Base-by-base conservation (phyloP, 2,329 filamentous ascomycete genomes). In the Colletotrichum nymphaeae region DNA sequence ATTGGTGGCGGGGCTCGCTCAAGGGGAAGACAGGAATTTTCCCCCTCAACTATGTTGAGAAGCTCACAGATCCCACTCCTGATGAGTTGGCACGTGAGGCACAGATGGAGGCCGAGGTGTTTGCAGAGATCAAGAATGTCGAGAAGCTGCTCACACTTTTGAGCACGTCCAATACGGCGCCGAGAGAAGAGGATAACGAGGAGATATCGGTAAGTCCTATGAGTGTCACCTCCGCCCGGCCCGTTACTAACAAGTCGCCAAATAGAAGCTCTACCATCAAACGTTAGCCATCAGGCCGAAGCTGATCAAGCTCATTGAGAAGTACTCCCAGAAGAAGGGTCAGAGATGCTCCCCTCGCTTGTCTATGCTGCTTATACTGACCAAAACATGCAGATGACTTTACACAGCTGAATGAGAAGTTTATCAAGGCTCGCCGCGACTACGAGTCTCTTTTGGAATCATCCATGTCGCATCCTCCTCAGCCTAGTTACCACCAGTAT, bases 311-410 rank as follows among this genome's bases (percentile, higher is more conserved):
- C 86, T 99, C 63, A 99, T 99, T 81, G 97, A 97, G 75, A 98
- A 98, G 82, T 99, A 99, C 81, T 98, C 97, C 11, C 97, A 99
- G 82, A 98, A 98, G 90, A 99, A 99, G 85, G 95, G 95, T 96
- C 19, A 49, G 5, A 14, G 24, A 57, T 26, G n/a, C 24, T 19
- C 16, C 28, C 8, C 11, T 35, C 28, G 7, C 16, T 28, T 35
- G 24, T 22, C 11, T 57, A 8, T 1, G 9, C 24, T 9, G 11
- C n/a, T 14, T 7, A 35, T 9, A 26, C 49, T 69, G 26, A 72
- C 24, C 22, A 56, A 52, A 3, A 16, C 58, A n/a, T 49, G 11
- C 76, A 97, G 97, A 99, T 83, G 97, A 99, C 82, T 98, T 99
- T 80, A 98, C 97, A 2, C 96, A 98, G 81, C 87, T 99, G 75